Evolutionary conservation across 345 rosid genomes (phyloP), one percentile per base, ranked within the genome.

Genomic region (Eutrema yunnanense): DNA sequence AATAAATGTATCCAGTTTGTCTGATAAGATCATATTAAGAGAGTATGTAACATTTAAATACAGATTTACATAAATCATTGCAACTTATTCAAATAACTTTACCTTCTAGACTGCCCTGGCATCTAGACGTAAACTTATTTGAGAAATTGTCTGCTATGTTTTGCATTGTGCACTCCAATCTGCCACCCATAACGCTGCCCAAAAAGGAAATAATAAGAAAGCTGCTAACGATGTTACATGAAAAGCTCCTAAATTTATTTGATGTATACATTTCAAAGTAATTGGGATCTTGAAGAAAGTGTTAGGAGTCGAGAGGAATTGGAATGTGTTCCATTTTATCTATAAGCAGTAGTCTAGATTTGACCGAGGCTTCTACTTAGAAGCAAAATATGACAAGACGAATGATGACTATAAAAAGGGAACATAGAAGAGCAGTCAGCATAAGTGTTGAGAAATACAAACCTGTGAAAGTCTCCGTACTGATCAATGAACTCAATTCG

Each of bases 101-200:
- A 94, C 97, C 97, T 87, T 89, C 92, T 16, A 84, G 82, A 65
- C 50, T 86, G 72, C 86, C 80, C 76, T 82, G 84, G 75, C 84
- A 69, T 79, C 91, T 88, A 14, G 95, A 91, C 52, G 78, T 33
- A 80, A 84, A 88, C 13, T 83, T 73, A 79, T 85, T 94, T 26
- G 69, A 73, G 78, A 94, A 89, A 80, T 81, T 88, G 71, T 94
- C 96, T 3, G 96, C 96, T 84, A 89, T 88, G 83, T 94, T 94
- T 81, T 94, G 97, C 98, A 94, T 91, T 6, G 97, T 91, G 84
- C 97, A 94, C 79, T 94, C 98, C 76, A 94, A 84, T 81, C 97
- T 86, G 56, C 97, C 96, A 77, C 98, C 98, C 62, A 78, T 65
- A 66, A 91, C 85, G 73, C 96, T 94, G 68, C 72, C 60, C 27